Base-by-base conservation (phyloP, 371 early-diverging fungal species). In the Capillidium heterosporum region DNA sequence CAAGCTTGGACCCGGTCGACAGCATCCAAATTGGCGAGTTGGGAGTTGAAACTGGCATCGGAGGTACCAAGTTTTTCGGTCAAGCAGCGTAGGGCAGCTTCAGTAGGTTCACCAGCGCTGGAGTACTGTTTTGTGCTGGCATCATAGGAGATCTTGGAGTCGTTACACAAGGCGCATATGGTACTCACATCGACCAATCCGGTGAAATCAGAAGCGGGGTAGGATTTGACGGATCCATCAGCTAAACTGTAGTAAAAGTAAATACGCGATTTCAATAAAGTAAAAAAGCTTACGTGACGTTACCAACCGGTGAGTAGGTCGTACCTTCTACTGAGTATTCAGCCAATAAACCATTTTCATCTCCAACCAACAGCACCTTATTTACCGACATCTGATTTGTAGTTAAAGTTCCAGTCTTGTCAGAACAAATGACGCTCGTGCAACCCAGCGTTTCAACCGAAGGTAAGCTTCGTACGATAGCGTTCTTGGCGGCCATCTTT, bases 331-430 rank as follows among this genome's bases (percentile, higher is more conserved):
- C 76, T 32, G 71, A 59, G 55, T 76, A 75, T 61, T 94, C 92
- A 41, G 74, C 60, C 42, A 80, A 56, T 8, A 64, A 59, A 42
- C 77, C 79, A 4, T 66, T 51, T 51, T 60, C 67, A 27, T 67
- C 72, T 24, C 72, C 63, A 28, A 72, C 61, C 27, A 70, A 49
- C 17, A 76, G 43, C 47, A 89, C 74, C 46, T 81, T 72, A 13
- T 87, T 72, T 7, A 89, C 95, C 57, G 84, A 80, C 97, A 96
- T 96, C 64, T 89, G 87, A 69, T 93, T 95, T 32, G 94, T 95
- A n/a, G 98, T 98, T 63, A 98, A 75, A 32, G 98, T 98, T 48
- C 98, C 98, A 5, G 98, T 98, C 71, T 98, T 98, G 74, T 97
- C 98, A 19, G 93, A 89, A 72, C 97, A 96, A 65, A 98, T 93